Conservation (phyloP, 371 early-diverging fungal species). For the Catenaria anguillulae region DNA sequence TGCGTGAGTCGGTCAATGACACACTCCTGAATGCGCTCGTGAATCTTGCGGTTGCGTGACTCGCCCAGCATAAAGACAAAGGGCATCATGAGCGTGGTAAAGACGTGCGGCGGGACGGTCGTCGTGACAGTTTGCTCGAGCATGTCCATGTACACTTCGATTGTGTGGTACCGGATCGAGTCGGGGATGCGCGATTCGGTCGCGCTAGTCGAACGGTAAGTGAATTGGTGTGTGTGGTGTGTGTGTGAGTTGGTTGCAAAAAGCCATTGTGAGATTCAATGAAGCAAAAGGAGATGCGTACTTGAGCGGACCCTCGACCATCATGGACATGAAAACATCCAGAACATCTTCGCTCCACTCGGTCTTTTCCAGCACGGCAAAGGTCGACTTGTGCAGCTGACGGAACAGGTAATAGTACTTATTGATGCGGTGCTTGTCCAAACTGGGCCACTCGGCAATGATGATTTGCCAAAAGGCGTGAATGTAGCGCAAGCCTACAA, state of each 20-base stretch:
- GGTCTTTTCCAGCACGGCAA: slow-evolving; percentile 47
- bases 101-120: slow-evolving; percentile 34
- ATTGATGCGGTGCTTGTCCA: slow-evolving; percentile 79
- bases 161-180: slow-evolving; percentile 58
- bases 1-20: background rate
- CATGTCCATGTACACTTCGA: slow-evolving; percentile 68
- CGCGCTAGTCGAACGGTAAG: slow-evolving; percentile 32
- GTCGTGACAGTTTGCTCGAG: slow-evolving; percentile 42
- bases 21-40: background rate
- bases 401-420: slow-evolving; percentile 71
- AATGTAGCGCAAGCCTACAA: slow-evolving; percentile 54
- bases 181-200: slow-evolving; percentile 49
- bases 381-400: slow-evolving; percentile 48
- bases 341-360: slow-evolving; percentile 46
- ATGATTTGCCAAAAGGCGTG: slow-evolving; percentile 71
- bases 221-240: background rate
- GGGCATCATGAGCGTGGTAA: slow-evolving; percentile 40
- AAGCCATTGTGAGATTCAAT: too few species aligned
- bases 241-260: background rate
- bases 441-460: slow-evolving; percentile 64
- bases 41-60: slow-evolving; percentile 19
- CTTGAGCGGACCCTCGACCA: slow-evolving; percentile 53
- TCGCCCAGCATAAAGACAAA: slow-evolving; percentile 40
- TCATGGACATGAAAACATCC: slow-evolving; percentile 38
- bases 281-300: too few species aligned